phyloP scores from a whole-genome alignment of 106 monocot species.

The Dioscorea dumetorum region DNA sequence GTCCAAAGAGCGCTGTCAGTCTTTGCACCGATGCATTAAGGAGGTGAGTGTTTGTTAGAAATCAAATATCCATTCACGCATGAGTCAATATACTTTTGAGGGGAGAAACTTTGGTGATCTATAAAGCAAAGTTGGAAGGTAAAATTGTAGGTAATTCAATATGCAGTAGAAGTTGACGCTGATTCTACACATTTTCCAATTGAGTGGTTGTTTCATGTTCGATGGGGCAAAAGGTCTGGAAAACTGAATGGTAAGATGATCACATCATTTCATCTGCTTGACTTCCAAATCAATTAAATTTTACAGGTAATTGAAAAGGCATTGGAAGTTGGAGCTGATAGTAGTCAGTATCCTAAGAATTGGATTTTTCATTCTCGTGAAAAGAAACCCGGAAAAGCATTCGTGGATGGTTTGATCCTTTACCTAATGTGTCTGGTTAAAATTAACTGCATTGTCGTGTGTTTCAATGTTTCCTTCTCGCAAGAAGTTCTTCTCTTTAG shows the following conservation, averaged over 20 bases:
- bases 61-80: neutral
- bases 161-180: slow-evolving; percentile 72
- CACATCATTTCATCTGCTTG: slow-evolving; percentile 9
- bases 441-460: neutral
- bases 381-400: slow-evolving; percentile 76
- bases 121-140: slow-evolving; percentile 17
- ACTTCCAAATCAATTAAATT: slow-evolving; percentile 25
- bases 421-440: slow-evolving; percentile 9
- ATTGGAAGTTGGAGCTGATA: slow-evolving; percentile 83
- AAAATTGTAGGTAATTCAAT: slow-evolving; percentile 67
- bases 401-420: slow-evolving; percentile 72
- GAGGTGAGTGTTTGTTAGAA: slow-evolving; percentile 31
- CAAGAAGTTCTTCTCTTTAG: no score
- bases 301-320: slow-evolving; percentile 91
- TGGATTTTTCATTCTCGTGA: slow-evolving; percentile 98
- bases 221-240: slow-evolving; percentile 76
- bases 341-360: slow-evolving; percentile 71
- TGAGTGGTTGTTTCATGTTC: slow-evolving; percentile 93
- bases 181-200: slow-evolving; percentile 57
- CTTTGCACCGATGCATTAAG: slow-evolving; percentile 66
- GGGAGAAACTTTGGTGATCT: neutral
- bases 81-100: neutral
- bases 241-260: slow-evolving; percentile 60
- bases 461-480: no score
- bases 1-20: slow-evolving; percentile 57